Conservation (phyloP, 148 eudicot genomes). For the Silene latifolia region DNA sequence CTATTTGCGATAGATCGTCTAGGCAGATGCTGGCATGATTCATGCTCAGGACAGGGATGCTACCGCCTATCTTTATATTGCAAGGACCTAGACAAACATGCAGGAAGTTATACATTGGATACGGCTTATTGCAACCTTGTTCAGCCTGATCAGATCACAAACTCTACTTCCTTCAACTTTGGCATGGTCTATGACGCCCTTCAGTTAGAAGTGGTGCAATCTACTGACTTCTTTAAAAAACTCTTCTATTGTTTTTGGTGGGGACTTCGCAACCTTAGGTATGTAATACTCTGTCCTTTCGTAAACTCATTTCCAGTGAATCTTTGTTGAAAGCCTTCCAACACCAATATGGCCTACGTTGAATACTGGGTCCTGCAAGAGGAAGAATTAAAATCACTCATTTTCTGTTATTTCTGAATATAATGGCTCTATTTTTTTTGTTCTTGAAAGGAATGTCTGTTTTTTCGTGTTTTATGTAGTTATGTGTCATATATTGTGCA, state of each 20-base stretch:
- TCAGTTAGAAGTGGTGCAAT: slow-evolving; percentile 41
- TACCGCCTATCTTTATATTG: slow-evolving; percentile 38
- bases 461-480: not conserved
- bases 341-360: not conserved
- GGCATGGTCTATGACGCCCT: slow-evolving; percentile 73
- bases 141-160: slow-evolving; percentile 28
- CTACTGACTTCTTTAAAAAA: slow-evolving; percentile 46
- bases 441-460: not conserved
- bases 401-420: not conserved
- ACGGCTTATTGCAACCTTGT: slow-evolving; percentile 36
- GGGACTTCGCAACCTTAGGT: slow-evolving; percentile 84
- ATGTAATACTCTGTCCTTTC: slow-evolving; percentile 5
- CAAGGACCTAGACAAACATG: not conserved
- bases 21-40: slow-evolving; percentile 54
- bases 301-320: not conserved
- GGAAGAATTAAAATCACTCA: not conserved
- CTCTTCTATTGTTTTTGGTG: slow-evolving; percentile 86
- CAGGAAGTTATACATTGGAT: slow-evolving; percentile 6
- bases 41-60: slow-evolving; percentile 38
- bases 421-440: not conserved
- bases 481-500: not conserved
- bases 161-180: slow-evolving; percentile 45
- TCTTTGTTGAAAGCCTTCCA: not conserved
- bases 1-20: slow-evolving; percentile 59
- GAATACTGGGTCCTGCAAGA: not conserved